Conservation (phyloP, 768 basidiomycete species). For the Calocybe indica region DNA sequence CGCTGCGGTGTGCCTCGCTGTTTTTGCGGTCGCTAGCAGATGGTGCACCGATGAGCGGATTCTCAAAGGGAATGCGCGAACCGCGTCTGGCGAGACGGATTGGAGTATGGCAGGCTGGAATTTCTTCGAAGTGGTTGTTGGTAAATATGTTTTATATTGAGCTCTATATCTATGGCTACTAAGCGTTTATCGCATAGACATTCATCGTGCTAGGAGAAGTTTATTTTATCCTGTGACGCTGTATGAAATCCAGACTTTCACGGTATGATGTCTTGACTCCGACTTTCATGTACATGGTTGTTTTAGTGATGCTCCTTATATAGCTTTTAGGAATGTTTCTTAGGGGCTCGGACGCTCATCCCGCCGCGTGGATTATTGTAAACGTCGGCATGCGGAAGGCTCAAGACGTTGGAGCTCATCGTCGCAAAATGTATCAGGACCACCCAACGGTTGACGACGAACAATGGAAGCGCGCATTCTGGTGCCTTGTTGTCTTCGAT, state of each 20-base stretch:
- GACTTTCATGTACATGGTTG: background rate
- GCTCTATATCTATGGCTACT: background rate
- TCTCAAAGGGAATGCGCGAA: constrained; percentile 22
- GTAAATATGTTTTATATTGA: constrained; percentile 22
- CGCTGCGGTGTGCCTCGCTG: constrained; percentile 46
- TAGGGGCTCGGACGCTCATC: constrained; percentile 39
- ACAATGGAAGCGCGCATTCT: constrained; percentile 18
- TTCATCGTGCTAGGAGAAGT: constrained; percentile 44
- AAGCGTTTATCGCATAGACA: constrained; percentile 2
- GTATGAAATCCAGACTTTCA: constrained; percentile 58
- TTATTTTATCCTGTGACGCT: constrained; percentile 50
- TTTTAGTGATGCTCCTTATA: background rate
- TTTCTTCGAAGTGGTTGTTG: constrained; percentile 52
- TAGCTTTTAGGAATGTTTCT: constrained; percentile 54
- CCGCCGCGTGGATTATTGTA: constrained; percentile 48
- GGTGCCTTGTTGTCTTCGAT: constrained; percentile 52
- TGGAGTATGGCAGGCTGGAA: constrained; percentile 56
- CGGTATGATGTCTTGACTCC: constrained; percentile 25
- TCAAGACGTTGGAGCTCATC: constrained; percentile 75
- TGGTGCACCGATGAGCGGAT: constrained; percentile 62
- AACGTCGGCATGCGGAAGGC: constrained; percentile 56
- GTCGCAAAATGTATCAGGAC: constrained; percentile 48
- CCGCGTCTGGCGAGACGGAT: constrained; percentile 23
- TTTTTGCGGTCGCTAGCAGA: constrained; percentile 68
- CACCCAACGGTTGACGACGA: constrained; percentile 36